phyloP scores from a whole-genome alignment of 148 eudicot species.

The Drosera capensis region DNA sequence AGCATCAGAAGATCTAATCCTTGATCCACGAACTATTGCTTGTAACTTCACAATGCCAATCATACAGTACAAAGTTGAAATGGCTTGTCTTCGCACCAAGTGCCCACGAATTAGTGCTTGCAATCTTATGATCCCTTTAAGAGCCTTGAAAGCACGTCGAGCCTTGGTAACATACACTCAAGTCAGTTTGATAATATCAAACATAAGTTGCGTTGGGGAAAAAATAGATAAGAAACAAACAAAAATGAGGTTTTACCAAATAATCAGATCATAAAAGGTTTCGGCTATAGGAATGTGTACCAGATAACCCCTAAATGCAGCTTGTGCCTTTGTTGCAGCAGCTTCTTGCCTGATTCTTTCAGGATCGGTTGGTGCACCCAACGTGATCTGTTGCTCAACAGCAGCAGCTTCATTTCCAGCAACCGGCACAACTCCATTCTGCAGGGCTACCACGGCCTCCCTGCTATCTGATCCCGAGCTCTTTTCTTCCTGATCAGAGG shows the following conservation, averaged over 20 bases:
- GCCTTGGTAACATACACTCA: constrained; percentile 30
- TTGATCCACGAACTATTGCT: constrained; percentile 42
- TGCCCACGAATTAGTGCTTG: constrained; percentile 58
- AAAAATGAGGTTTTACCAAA: background rate
- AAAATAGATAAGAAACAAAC: background rate
- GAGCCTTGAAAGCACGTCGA: constrained; percentile 44
- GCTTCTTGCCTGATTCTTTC: constrained; percentile 23
- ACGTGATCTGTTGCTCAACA: constrained; percentile 7
- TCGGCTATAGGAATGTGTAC: constrained; percentile 11
- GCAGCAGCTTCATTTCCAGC: constrained; percentile 14
- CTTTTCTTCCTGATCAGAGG: constrained; percentile 19
- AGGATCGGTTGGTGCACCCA: constrained; percentile 13
- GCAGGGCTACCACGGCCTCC: constrained; percentile 14
- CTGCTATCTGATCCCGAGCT: constrained; percentile 22
- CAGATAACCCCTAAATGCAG: constrained; percentile 53
- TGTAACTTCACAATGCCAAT: constrained; percentile 40
- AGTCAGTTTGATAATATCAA: constrained; percentile 1
- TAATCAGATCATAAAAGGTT: background rate
- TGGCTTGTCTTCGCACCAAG: constrained; percentile 44
- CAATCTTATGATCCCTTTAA: constrained; percentile 51
- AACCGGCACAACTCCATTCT: constrained; percentile 5
- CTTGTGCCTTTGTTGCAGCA: constrained; percentile 39
- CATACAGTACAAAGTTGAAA: constrained; percentile 31
- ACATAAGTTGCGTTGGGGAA: background rate
- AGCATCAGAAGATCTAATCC: constrained; percentile 26